A percentile compares a stretch with the other conserved stretches of the same genome.
Conservation (phyloP, 2,329 filamentous ascomycete genomes). For the Talaromyces sp. region DNA sequence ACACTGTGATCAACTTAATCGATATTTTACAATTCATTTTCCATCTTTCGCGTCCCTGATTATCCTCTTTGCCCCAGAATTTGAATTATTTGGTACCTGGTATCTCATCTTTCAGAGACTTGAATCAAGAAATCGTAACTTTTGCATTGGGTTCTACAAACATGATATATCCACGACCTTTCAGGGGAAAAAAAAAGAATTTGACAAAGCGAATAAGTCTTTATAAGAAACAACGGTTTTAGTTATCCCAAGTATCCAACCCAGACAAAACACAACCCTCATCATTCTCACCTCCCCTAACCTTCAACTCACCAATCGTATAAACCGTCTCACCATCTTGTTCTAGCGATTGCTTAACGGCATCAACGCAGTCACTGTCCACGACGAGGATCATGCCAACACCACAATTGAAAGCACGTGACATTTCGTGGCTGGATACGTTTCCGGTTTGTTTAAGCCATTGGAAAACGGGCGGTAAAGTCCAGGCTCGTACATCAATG, state of each 20-base stretch:
- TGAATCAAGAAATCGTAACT: background rate
- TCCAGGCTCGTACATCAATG: constrained; percentile 74
- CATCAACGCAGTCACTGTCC: constrained; percentile 58
- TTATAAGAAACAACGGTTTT: background rate
- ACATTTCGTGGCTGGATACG: constrained; percentile 75
- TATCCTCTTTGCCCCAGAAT: background rate
- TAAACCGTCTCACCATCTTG: constrained; percentile 72
- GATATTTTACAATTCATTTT: constrained; percentile 1
- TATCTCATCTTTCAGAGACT: no score
- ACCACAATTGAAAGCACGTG: constrained; percentile 89
- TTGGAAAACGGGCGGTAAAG: constrained; percentile 72
- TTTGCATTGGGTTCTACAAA: background rate
- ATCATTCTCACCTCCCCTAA: constrained; percentile 44
- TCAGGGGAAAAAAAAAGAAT: constrained; percentile 14
- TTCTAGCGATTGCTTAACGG: constrained; percentile 59
- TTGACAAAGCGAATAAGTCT: background rate
- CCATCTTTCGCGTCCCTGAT: background rate
- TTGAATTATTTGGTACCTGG: no score
- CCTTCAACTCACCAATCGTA: constrained; percentile 67
- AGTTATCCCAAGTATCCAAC: constrained; percentile 48
- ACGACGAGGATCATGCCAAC: constrained; percentile 92
- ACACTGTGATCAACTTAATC: constrained; percentile 5
- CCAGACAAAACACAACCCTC: constrained; percentile 63
- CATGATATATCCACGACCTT: background rate
- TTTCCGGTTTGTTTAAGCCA: constrained; percentile 76